These are phyloP conservation scores for Cystobasidium pallidum DNA, from an alignment of 1,284 basidiomycete species.

Conservation along the genomic window DNA sequence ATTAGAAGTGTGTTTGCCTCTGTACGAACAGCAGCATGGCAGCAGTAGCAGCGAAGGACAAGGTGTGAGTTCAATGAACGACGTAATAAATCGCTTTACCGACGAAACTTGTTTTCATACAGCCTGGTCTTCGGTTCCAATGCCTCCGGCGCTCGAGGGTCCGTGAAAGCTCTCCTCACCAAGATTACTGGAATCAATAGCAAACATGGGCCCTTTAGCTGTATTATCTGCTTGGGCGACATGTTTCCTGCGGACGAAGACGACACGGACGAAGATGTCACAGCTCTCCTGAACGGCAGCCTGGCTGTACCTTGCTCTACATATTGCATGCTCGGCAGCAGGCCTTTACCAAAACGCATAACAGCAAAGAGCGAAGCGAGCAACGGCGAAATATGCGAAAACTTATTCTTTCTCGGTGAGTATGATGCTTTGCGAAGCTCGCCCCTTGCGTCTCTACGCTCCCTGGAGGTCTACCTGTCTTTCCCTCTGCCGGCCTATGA, in stretches of 20 bases:
- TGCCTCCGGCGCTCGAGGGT: constrained; percentile 61
- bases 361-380: constrained; percentile 73
- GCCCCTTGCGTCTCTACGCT: neutral
- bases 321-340: constrained; percentile 85
- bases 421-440: too few relatives aligned
- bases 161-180: constrained; percentile 70
- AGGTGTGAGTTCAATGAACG: constrained; percentile 24
- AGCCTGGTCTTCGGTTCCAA: constrained; percentile 80
- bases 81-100: neutral
- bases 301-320: constrained; percentile 84
- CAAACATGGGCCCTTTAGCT: constrained; percentile 93
- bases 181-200: constrained; percentile 85
- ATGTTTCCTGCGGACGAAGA: constrained; percentile 70
- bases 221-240: constrained; percentile 84
- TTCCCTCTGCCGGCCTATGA: constrained; percentile 9
- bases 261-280: constrained; percentile 62
- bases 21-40: constrained; percentile 20
- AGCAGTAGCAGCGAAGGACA: constrained; percentile 39
- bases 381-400: constrained; percentile 75
- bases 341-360: constrained; percentile 71
- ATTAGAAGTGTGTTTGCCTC: neutral
- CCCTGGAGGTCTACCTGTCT: neutral
- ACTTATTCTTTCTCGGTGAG: constrained; percentile 82
- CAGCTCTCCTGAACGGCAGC: constrained; percentile 67
- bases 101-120: neutral